Base-by-base conservation (phyloP, 1,284 basidiomycete genomes). In the Hemileia vastatrix region DNA sequence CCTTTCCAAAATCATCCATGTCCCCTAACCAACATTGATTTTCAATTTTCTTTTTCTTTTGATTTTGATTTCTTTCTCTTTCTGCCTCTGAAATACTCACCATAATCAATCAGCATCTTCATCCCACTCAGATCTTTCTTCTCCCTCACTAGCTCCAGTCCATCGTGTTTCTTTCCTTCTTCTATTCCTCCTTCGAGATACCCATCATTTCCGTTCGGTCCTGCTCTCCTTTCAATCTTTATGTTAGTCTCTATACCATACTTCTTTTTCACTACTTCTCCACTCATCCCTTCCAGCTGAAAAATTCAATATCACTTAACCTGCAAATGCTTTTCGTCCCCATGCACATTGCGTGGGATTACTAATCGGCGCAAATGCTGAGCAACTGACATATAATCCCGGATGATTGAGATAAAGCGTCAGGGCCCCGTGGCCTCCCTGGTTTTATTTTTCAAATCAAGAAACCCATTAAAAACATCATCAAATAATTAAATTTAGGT, bases 351-450 rank as follows among this genome's bases (percentile, higher is more conserved):
- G 81, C 11, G 86, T 85, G 0, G 95, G 93, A 78, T 98, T 95
- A 70, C 84, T 79, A 66, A 96, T 88, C 1, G 94, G 93, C 21
- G 94, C 81, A 75, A 98, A 98, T 0, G 90, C 95, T 8, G 90
- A 94, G n/a, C 83, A 87, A 21, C 90, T 93, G 65, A 85, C 84
- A 79, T 88, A 98, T 66, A 83, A 61, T 5, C 44, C 43, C 78
- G 85, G 63, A 77, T 83, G 73, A 64, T 84, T 81, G 57, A 98
- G 85, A 78, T 97, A 97, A 54, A 96, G 79, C 2, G 88, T 88
- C 24, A 99, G 81, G 4, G 95, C 92, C 18, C 94, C 95, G 75
- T 96, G 92, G 1, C 94, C 93, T 64, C 94, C 94, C 93, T 92
- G 87, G 76, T 84, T n/a, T n/a, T n/a, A n/a, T n/a, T n/a, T n/a